Base-by-base conservation (phyloP, 129 eudicot genomes). In the Solidago caesia region DNA sequence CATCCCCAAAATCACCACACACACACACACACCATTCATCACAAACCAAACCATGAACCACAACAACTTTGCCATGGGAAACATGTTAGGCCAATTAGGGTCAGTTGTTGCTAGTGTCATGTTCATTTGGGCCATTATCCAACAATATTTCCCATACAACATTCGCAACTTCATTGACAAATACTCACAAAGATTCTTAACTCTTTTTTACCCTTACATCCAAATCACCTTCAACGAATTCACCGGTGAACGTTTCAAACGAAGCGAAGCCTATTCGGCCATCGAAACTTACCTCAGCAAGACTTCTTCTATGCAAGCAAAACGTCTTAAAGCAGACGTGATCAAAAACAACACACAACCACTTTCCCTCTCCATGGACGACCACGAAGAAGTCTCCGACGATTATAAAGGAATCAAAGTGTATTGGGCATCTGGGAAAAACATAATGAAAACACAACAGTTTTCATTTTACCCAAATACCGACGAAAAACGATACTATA, bases 211-310 rank as follows among this genome's bases (percentile, higher is more conserved):
- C 68, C 68, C 68, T 12, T 63, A 63, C 68, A 63, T 63, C 16
- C 68, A 63, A 63, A 63, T 63, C 68, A 63, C 68, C 14, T 63
- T 63, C 46, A 63, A 63, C 47, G 68, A 63, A 5, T 63, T 63
- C 44, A 63, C 68, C 4, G 68, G 68, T 5, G 68, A 63, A 9
- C 68, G 68, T 39, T 63, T 63, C 44, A 63, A 63, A 63, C 68
- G 68, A 26, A 63, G 47, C 14, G 68, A 63, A 63, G 68, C 68
- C 13, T 63, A 63, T 63, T 39, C 68, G 0, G 68, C 68, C 14
- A 63, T 63, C 11, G 68, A 63, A 12, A 63, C 68, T 10, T 63
- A 63, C 16, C 42, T 63, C 6, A 6, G 47, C 68, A 63, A 26
- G 8, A 39, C 68, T 1, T 63, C 68, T 10, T 63, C 68, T 14